phyloP scores from a whole-genome alignment of 2,329 filamentous ascomycete genomes.

The Epicoccum sorghinum region DNA sequence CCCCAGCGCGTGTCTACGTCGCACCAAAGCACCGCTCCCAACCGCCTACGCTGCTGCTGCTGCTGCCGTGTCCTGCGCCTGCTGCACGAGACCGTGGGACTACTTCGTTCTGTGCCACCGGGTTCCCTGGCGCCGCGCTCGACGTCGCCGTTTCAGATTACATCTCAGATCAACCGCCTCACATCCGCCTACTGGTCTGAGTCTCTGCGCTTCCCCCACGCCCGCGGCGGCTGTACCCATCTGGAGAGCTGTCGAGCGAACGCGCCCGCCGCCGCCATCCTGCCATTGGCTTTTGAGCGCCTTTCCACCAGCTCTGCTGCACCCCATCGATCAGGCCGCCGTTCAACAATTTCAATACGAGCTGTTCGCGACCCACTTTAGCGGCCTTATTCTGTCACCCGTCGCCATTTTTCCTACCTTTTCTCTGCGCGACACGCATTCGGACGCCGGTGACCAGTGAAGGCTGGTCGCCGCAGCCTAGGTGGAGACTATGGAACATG shows the following conservation, averaged over 20 bases:
- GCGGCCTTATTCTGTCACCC: background rate
- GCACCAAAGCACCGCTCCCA: background rate
- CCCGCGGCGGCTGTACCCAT: conserved; percentile 17
- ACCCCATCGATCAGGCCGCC: background rate
- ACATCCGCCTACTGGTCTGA: conserved; percentile 20
- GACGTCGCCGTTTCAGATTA: conserved; percentile 43
- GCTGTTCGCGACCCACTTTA: background rate
- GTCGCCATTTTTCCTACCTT: conserved; percentile 27
- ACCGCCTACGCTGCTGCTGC: conserved; percentile 4
- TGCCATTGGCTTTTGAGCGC: conserved; percentile 20
- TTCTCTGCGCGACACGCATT: conserved; percentile 39
- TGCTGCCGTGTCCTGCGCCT: conserved; percentile 12
- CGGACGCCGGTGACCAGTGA: conserved; percentile 34
- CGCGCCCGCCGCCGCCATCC: conserved; percentile 11
- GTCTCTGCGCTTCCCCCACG: conserved; percentile 25
- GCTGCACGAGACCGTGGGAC: conserved; percentile 13
- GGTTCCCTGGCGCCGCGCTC: conserved; percentile 19
- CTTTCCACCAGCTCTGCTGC: conserved; percentile 15
- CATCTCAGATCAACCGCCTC: conserved; percentile 32
- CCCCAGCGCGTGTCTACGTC: background rate
- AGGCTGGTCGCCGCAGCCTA: conserved; percentile 39
- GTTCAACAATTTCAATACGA: no score
- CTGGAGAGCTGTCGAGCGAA: conserved; percentile 17
- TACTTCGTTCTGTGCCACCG: conserved; percentile 11
- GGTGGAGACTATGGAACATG: conserved; percentile 51